Evolutionary conservation across 805 yeast genomes (phyloP), one percentile per base, ranked within the genome.

Genomic region (Ogataea salicorniae): DNA sequence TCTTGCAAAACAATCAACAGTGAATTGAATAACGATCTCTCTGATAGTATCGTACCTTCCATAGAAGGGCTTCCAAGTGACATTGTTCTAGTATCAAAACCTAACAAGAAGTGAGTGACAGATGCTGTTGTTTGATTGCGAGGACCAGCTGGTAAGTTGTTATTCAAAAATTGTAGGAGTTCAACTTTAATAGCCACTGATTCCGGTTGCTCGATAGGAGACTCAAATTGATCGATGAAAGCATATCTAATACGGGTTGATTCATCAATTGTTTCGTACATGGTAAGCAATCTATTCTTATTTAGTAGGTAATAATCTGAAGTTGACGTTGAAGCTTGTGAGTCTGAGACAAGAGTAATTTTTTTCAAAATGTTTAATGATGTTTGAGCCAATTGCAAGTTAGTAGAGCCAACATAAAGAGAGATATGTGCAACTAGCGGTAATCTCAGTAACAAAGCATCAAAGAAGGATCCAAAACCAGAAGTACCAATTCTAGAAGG

Each of bases 241-340:
- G 89, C 80, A 55, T 77, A 79, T 50, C 85, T 79, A 36, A 92
- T 85, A 53, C 91, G 75, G 2, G 76, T 69, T 0, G 95, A 80
- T 55, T 91, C 97, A 54, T 87, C 87, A 33, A 86, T 79, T 15
- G 90, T 83, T 56, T 83, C 85, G 45, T 86, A 74, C 36, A 87
- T 74, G 0, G 88, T 81, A 41, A 91, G 64, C 14, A 92, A 66
- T 53, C 90, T 79, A 51, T 82, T 83, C 45, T 73, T 78, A 9
- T 74, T 73, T 16, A 71, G 66, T 34, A 78, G 61, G 7, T 50
- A 39, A 23, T 55, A 46, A 4, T 54, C 49, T 3, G 49, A 34
- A 8, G 55, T 40, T 1, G 60, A 45, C 9, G 6, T 56, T 52
- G 7, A 43, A 57, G 16, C 63, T 60, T 14, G 57, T 61, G 34